phyloP scores from a whole-genome alignment of 257 asterid genomes.

The Nicotiana undulata region DNA sequence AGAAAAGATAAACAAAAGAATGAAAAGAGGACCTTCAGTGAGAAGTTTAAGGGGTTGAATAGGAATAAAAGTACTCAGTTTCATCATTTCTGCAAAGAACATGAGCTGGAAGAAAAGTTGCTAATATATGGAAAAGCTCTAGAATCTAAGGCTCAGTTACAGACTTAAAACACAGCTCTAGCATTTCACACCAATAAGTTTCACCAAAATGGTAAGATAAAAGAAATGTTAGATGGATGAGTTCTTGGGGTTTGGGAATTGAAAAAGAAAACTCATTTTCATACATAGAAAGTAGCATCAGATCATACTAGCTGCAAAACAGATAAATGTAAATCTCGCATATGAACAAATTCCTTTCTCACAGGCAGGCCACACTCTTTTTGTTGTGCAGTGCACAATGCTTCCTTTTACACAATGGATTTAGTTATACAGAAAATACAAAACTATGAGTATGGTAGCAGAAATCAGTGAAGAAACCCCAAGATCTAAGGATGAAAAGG shows the following conservation, averaged over 20 bases:
- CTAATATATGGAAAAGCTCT: not conserved
- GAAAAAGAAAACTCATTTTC: conserved; percentile 10
- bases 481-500: conserved; percentile 39
- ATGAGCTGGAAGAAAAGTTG: not conserved
- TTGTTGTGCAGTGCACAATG: not conserved
- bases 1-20: not conserved
- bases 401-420: conserved; percentile 4
- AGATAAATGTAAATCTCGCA: conserved; percentile 6
- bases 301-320: not conserved
- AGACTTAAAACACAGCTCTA: not conserved
- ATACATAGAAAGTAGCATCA: not conserved
- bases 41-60: not conserved
- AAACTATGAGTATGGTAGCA: not conserved
- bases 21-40: not conserved
- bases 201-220: conserved; percentile 26
- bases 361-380: not conserved
- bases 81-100: not conserved
- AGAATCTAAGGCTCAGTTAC: not conserved
- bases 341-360: conserved; percentile 5
- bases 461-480: conserved; percentile 16
- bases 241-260: conserved; percentile 4
- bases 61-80: not conserved
- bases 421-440: not conserved
- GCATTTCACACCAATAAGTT: conserved; percentile 7
- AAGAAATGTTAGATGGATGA: not conserved